Conservation (phyloP, 2,329 filamentous ascomycete species). For the Neocucurbitaria cava region DNA sequence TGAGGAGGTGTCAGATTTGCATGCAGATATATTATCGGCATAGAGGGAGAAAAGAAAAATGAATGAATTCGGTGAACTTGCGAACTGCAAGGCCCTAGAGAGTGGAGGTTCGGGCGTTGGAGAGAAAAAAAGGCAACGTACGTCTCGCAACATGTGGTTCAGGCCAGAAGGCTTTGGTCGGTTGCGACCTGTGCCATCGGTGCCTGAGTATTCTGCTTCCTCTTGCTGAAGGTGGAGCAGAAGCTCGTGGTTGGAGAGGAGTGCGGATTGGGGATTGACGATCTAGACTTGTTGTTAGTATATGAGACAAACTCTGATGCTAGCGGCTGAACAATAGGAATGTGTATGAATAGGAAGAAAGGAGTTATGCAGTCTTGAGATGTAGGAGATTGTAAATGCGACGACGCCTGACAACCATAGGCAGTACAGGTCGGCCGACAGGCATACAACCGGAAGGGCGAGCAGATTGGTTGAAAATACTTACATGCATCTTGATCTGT, state of each 20-base stretch:
- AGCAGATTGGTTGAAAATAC: neutral
- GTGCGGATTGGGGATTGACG: conserved; percentile 72
- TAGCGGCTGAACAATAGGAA: neutral
- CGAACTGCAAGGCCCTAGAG: no score
- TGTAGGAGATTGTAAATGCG: no score
- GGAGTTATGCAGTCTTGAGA: no score
- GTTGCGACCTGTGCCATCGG: conserved; percentile 35
- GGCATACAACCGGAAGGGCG: no score
- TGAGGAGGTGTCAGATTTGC: conserved; percentile 11
- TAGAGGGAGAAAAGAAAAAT: no score
- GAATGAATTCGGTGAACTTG: no score
- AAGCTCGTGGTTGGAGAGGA: conserved; percentile 77
- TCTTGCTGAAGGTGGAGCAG: conserved; percentile 53
- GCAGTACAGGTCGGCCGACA: no score
- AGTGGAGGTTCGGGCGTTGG: no score
- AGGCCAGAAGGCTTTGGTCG: conserved; percentile 60
- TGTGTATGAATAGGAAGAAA: neutral
- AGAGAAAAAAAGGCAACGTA: conserved; percentile 43
- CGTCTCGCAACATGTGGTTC: conserved; percentile 68
- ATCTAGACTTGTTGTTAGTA: conserved; percentile 55
- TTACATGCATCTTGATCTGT: neutral
- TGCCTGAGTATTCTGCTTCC: conserved; percentile 43
- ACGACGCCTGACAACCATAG: no score
- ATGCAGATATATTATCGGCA: no score
- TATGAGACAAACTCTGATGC: neutral